Conservation (phyloP, 106 monocot genomes). For the Agapanthus africanus region DNA sequence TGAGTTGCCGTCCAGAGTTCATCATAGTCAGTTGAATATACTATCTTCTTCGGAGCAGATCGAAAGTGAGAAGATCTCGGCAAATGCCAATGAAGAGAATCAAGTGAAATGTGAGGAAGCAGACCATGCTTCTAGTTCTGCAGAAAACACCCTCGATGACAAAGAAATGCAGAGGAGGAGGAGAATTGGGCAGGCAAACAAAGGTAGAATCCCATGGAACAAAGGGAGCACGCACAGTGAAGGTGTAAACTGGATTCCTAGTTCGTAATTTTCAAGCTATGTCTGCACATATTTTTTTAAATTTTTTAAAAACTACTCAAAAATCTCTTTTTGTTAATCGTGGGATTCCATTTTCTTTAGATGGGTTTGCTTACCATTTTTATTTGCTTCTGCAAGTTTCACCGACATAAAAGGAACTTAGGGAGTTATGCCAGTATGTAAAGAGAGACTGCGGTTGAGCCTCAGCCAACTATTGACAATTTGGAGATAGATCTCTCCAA, state of each 20-base stretch:
- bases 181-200: slow-evolving; percentile 81
- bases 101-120: slow-evolving; percentile 1
- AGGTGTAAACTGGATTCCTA: too few relatives aligned
- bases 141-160: slow-evolving; percentile 8
- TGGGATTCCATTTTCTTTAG: background rate
- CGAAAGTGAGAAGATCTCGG: background rate
- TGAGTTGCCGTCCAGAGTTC: too few relatives aligned
- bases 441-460: slow-evolving; percentile 6
- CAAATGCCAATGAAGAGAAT: slow-evolving; percentile 3
- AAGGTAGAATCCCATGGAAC: slow-evolving; percentile 80
- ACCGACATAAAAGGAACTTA: slow-evolving; percentile 16
- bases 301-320: background rate
- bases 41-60: too few relatives aligned
- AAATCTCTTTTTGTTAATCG: background rate
- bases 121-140: background rate
- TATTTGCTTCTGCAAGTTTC: slow-evolving; percentile 17
- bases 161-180: slow-evolving; percentile 59
- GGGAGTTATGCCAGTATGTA: slow-evolving; percentile 7
- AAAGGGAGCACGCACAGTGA: slow-evolving; percentile 66
- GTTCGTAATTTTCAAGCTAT: too few relatives aligned
- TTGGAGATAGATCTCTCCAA: slow-evolving; percentile 43
- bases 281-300: too few relatives aligned
- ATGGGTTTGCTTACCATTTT: slow-evolving; percentile 4
- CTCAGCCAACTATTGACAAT: slow-evolving; percentile 20
- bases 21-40: too few relatives aligned